Percentiles rank a stretch among this genome's conserved stretches.
phyloP scores from a whole-genome alignment of 2,329 filamentous ascomycete genomes.

The Microdochium bolleyi region DNA sequence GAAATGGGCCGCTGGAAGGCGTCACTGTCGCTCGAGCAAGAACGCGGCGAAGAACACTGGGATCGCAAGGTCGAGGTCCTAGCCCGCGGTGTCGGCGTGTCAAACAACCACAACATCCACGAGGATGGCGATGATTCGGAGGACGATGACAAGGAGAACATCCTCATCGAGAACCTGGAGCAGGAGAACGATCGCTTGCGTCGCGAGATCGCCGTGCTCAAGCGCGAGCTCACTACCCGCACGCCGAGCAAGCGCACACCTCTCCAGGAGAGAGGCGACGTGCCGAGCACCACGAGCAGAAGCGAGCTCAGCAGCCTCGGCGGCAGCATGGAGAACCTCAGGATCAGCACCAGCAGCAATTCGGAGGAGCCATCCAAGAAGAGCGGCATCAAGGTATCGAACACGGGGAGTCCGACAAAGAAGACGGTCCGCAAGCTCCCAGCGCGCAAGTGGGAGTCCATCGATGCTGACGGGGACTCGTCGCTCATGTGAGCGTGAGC shows the following conservation, averaged over 20 bases:
- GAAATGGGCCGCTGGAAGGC: constrained; percentile 79
- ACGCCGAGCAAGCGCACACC: constrained; percentile 56
- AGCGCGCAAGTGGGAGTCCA: background rate
- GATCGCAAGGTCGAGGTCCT: constrained; percentile 80
- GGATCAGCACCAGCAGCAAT: constrained; percentile 30
- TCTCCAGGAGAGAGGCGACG: constrained; percentile 44
- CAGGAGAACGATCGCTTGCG: constrained; percentile 64
- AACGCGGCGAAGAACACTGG: constrained; percentile 74
- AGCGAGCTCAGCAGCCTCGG: constrained; percentile 27
- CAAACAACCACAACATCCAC: constrained; percentile 30
- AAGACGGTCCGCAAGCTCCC: background rate
- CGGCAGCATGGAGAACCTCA: constrained; percentile 41
- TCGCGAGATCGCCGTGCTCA: constrained; percentile 55
- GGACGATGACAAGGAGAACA: constrained; percentile 52
- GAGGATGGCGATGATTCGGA: constrained; percentile 38
- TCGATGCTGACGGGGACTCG: background rate
- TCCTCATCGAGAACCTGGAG: constrained; percentile 55
- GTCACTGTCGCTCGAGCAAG: constrained; percentile 69
- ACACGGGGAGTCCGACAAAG: background rate
- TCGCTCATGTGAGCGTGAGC: background rate
- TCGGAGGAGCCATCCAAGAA: background rate
- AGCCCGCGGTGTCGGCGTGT: constrained; percentile 45
- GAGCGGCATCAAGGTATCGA: background rate
- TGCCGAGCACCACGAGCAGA: constrained; percentile 9
- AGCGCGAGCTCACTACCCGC: constrained; percentile 54